Evolutionary conservation across 306 rosid species (phyloP), one percentile per base, ranked within the genome.

Genomic region (Potentilla sterilis): DNA sequence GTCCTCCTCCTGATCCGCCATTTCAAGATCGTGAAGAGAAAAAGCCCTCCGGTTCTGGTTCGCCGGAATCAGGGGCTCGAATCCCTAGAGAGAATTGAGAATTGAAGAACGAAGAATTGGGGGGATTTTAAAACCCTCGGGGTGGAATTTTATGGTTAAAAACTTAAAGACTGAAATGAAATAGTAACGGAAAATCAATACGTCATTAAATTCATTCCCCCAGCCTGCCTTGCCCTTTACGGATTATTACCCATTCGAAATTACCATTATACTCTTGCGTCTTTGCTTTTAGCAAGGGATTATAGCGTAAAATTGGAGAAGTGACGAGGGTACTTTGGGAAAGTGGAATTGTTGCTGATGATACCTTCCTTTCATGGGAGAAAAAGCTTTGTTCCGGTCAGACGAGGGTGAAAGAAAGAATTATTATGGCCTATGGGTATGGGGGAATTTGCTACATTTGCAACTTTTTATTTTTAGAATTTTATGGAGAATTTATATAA

Each of bases 1-100:
- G 75, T 95, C 98, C 40, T 95, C 98, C 11, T 90, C 97, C 77
- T 83, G 97, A 90, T 94, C 93, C 89, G 88, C 97, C 98, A 95
- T 95, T 7, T 57, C 4, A 51, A 83, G 87, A 90, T 87, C 83
- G 68, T 48, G 7, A 48, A 48, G 73, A 75, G 71, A 75, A 37
- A 3, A 37, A 52, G 24, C 22, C 28, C 28, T 52, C 58, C 58
- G 47, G 43, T 9, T 68, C 69, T n/a, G 47, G n/a, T 65, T 44
- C 4, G 4, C 61, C 76, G 80, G 58, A 40, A 81, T 51, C 57
- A 51, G 40, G 57, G 57, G 52, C 42, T 6, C 32, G 41, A 59
- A 64, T 40, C 28, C 34, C 6, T 32, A 67, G 35, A 15, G 69
- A 46, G 34, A 52, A 48, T 73, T 48, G 51, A 79, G 81, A 37